Conservation (phyloP, 148 eudicot genomes). For the Oxyria digyna region DNA sequence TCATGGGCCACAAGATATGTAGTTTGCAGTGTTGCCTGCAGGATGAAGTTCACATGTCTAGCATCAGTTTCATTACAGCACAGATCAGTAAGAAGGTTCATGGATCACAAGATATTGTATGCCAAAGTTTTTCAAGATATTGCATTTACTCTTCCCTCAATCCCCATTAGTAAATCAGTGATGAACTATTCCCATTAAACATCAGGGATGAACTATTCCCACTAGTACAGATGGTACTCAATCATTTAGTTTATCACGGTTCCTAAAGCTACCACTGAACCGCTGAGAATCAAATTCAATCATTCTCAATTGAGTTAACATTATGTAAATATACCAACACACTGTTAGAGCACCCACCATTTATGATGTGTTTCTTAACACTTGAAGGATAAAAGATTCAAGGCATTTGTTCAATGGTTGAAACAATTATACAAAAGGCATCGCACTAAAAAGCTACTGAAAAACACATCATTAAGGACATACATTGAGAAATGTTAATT, state of each 20-base stretch:
- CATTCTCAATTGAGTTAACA: background rate
- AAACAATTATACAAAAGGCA: background rate
- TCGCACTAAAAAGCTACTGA: background rate
- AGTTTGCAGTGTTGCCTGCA: constrained; percentile 74
- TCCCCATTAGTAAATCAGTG: no score
- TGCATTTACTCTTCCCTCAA: background rate
- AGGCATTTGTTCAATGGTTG: background rate
- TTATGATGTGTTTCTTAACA: background rate
- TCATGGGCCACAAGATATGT: constrained; percentile 88
- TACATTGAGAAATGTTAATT: background rate
- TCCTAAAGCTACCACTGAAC: background rate
- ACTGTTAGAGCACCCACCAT: background rate
- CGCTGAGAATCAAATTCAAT: background rate
- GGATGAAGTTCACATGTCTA: background rate
- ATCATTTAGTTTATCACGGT: background rate
- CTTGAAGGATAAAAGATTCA: background rate
- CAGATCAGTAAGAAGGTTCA: background rate
- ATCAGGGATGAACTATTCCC: background rate
- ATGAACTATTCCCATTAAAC: background rate
- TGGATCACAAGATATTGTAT: background rate
- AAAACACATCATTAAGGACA: background rate
- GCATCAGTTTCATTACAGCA: constrained; percentile 8
- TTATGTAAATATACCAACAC: background rate
- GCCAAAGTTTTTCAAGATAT: background rate
- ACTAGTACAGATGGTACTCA: background rate